Percentiles rank a stretch among this genome's conserved stretches.
Conservation (phyloP, 2,329 filamentous ascomycete genomes). For the Alternaria conjuncta region DNA sequence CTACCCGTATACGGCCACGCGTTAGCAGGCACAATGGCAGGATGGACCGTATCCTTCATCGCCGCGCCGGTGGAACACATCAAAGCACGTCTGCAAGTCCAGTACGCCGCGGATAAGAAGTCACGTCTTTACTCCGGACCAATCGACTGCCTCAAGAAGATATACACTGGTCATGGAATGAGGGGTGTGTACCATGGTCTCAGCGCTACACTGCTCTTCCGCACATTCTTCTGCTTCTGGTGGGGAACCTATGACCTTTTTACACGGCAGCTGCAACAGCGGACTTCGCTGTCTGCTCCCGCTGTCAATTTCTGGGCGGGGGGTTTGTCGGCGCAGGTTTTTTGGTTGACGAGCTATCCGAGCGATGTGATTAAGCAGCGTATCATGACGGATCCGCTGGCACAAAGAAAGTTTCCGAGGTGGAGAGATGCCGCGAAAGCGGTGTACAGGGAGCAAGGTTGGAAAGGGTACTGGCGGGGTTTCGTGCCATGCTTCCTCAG, state of each 20-base stretch:
- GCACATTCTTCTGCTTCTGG: conserved; percentile 96
- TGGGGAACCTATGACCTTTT: conserved; percentile 95
- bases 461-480: conserved; percentile 85
- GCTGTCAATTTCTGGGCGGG: conserved; percentile 97
- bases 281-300: conserved; percentile 75
- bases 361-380: conserved; percentile 94
- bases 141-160: conserved; percentile 79
- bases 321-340: conserved; percentile 88
- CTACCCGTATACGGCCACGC: conserved; percentile 84
- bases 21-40: conserved; percentile 84
- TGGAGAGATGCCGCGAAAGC: conserved; percentile 83
- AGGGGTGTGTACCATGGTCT: conserved; percentile 86
- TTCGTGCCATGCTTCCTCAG: conserved; percentile 93
- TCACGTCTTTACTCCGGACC: conserved; percentile 85
- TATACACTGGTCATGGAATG: conserved; percentile 67
- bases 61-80: conserved; percentile 94
- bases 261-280: conserved; percentile 68
- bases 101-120: conserved; percentile 82
- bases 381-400: conserved; percentile 94
- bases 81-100: conserved; percentile 91
- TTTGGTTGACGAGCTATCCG: conserved; percentile 92
- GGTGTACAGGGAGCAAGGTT: conserved; percentile 78
- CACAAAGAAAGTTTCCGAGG: conserved; percentile 66
- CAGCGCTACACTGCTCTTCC: conserved; percentile 82
- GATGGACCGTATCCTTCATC: conserved; percentile 88